Conservation (phyloP, 352 stramenopile genomes). For the Phytophthora syringae region DNA sequence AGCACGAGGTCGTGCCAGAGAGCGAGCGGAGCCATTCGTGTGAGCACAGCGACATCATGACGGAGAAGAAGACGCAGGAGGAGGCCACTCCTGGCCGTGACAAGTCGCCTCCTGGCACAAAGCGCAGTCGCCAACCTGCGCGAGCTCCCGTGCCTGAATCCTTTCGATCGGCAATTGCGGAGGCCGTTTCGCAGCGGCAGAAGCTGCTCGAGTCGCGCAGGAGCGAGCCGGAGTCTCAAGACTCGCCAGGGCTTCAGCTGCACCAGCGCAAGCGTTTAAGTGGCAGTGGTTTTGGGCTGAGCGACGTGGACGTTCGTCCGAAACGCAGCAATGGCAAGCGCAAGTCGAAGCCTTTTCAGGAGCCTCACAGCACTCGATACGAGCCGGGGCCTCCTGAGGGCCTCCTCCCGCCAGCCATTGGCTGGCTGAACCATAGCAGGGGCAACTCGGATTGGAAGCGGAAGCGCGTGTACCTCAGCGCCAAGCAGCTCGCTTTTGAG, state of each 20-base stretch:
- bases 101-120: neutral
- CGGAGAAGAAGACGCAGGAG: neutral
- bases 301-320: constrained; percentile 8
- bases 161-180: constrained; percentile 28
- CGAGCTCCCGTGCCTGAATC: constrained; percentile 5
- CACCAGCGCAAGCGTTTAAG: constrained; percentile 7
- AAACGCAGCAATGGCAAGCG: neutral
- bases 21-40: constrained; percentile 20
- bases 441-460: constrained; percentile 15
- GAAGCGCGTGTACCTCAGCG: constrained; percentile 26
- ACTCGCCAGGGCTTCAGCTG: neutral
- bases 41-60: constrained; percentile 22
- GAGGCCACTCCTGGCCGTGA: neutral
- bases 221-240: neutral
- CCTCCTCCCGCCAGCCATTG: constrained; percentile 20
- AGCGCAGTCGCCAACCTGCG: neutral
- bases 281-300: constrained; percentile 18
- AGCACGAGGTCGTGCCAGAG: constrained; percentile 15
- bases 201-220: constrained; percentile 18
- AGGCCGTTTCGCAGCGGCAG: constrained; percentile 28
- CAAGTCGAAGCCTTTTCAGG: neutral
- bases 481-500: constrained; percentile 37
- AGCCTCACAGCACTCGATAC: neutral
- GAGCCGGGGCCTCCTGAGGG: constrained; percentile 5
- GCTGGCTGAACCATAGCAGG: neutral